Conservation (phyloP, 2,329 filamentous ascomycete genomes). For the Tolypocladium cylindrosporum region DNA sequence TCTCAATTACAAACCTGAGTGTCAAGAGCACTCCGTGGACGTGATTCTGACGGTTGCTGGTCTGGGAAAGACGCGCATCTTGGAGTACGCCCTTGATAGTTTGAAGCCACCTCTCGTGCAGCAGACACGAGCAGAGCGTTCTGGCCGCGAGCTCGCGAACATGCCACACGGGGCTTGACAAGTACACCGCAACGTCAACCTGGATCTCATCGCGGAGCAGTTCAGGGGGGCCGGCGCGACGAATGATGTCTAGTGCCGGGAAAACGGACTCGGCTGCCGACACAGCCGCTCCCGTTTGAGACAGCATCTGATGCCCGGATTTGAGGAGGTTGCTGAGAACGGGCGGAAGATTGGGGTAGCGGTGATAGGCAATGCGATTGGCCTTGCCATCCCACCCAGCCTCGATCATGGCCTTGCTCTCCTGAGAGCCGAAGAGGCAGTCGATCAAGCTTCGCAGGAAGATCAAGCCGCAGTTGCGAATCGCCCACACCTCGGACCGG, state of each 20-base stretch:
- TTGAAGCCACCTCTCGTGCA: constrained; percentile 38
- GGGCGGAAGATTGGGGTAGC: constrained; percentile 54
- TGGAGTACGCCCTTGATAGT: constrained; percentile 27
- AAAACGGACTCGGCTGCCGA: constrained; percentile 62
- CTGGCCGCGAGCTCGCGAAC: constrained; percentile 72
- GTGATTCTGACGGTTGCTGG: constrained; percentile 33
- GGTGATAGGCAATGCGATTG: constrained; percentile 57
- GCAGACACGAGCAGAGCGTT: constrained; percentile 55
- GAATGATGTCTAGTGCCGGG: constrained; percentile 71
- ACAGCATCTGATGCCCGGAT: constrained; percentile 35
- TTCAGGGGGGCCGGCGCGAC: constrained; percentile 58
- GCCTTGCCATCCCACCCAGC: constrained; percentile 55
- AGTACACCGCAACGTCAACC: constrained; percentile 47
- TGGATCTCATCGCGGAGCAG: constrained; percentile 44
- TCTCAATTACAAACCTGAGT: constrained; percentile 45
- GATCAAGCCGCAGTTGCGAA: constrained; percentile 87
- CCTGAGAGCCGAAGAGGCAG: constrained; percentile 63
- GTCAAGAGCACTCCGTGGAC: constrained; percentile 50
- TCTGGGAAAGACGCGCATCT: constrained; percentile 13
- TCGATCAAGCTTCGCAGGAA: constrained; percentile 81
- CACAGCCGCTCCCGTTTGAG: constrained; percentile 21
- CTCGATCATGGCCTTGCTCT: constrained; percentile 54
- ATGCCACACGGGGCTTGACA: constrained; percentile 66
- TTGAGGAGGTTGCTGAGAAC: constrained; percentile 55
- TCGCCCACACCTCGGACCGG: constrained; percentile 79